Evolutionary conservation across 2,329 filamentous ascomycete genomes (phyloP), one percentile per base, ranked within the genome.

Genomic region (Plenodomus biglobosus): DNA sequence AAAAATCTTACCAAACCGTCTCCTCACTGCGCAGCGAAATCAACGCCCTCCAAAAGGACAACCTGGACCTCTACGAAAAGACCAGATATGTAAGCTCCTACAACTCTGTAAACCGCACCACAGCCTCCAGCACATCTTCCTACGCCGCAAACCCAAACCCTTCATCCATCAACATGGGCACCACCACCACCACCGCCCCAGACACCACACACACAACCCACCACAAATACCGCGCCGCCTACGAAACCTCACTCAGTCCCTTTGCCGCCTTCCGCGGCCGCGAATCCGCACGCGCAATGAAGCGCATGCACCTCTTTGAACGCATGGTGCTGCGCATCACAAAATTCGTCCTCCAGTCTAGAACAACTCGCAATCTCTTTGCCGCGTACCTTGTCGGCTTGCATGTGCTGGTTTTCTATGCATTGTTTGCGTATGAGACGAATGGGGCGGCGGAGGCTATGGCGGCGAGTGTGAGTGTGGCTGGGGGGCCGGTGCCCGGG

Each of bases 201-300:
- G n/a, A n/a, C n/a, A n/a, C n/a, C n/a, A n/a, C n/a, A n/a, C n/a
- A n/a, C n/a, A n/a, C n/a, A n/a, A n/a, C n/a, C n/a, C n/a, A n/a
- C n/a, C n/a, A n/a, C n/a, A 84, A 91, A 39, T 99, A 99, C 73
- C 84, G 88, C 52, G 87, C 90, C 48, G 90, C 91, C 10, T 99
- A 99, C 75, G 94, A 99, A 75, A 89, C 88, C 36, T 95, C 94
- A 65, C 87, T 99, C 40, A 96, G 91, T 10, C 94, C 94, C 0
- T 99, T 99, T 70, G 92, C 92, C 20, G 91, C 91, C 2, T 99
- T 99, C 76, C 82, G 92, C 38, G 92, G 92, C n/a, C 84, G 92
- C 42, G 95, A 99, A 75, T 92, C 88, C 32, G 87, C 90, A 6
- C 81, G 95, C 40, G 94, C 92, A 1, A 92, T 96, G 72, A 90